Percentiles rank a stretch among this genome's conserved stretches.
Conservation (phyloP, 495 filamentous ascomycete species). For the Neurospora sp. region DNA sequence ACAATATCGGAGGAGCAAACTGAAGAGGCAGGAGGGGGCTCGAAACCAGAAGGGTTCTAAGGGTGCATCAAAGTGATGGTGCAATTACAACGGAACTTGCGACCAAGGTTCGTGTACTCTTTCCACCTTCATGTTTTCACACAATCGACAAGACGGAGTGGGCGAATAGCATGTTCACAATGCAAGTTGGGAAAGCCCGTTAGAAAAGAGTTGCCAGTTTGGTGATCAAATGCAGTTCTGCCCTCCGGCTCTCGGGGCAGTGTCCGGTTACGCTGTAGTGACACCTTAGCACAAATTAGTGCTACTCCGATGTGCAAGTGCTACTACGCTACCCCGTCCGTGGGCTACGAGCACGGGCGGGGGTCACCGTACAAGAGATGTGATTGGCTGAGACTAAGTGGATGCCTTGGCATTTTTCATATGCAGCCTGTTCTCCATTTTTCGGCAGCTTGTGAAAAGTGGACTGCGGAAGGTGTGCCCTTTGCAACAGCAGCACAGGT, state of each 20-base stretch:
- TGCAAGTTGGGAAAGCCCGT: neutral
- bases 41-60: neutral
- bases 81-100: neutral
- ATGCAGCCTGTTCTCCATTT: neutral
- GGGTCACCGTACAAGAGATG: neutral
- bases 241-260: neutral
- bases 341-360: neutral
- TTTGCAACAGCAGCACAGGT: neutral
- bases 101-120: neutral
- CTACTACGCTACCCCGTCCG: neutral
- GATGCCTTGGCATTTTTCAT: neutral
- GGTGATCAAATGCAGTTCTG: neutral
- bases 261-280: neutral
- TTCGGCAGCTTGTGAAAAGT: neutral
- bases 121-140: neutral
- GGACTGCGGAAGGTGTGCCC: neutral
- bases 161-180: neutral
- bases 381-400: neutral
- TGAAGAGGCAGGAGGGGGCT: neutral
- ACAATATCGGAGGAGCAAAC: neutral
- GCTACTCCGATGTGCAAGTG: neutral
- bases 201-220: neutral
- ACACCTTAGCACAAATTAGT: neutral
- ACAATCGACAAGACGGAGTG: neutral
- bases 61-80: neutral